These are phyloP conservation scores for Picea sitchensis DNA, from an alignment of 75 land plant species.

Conservation along the genomic window DNA sequence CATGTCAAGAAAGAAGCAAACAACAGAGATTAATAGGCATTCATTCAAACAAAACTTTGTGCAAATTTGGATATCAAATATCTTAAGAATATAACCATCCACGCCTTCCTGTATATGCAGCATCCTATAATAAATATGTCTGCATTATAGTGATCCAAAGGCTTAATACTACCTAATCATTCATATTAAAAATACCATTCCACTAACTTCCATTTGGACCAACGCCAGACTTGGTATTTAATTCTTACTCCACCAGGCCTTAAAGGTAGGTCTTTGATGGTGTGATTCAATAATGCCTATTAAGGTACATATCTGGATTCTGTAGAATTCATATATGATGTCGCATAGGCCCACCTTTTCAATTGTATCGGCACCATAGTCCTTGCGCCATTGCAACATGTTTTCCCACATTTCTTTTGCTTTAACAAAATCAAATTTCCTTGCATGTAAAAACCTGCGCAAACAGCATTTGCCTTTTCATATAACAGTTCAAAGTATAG, in stretches of 20 bases:
- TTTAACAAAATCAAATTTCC: constrained; percentile 37
- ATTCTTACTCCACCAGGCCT: background rate
- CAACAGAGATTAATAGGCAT: background rate
- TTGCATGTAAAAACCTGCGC: constrained; percentile 34
- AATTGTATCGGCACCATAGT: constrained; percentile 39
- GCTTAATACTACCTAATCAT: background rate
- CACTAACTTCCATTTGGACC: background rate
- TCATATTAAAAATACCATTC: background rate
- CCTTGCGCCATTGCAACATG: constrained; percentile 49
- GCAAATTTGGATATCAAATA: background rate
- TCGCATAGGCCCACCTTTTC: constrained; percentile 22
- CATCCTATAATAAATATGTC: too few species aligned
- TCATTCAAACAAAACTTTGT: background rate
- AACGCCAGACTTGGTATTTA: background rate
- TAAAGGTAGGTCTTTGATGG: background rate
- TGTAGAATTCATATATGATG: background rate
- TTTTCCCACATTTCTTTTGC: constrained; percentile 40
- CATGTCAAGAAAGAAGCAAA: background rate
- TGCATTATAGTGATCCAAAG: too few species aligned
- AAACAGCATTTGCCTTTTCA: background rate
- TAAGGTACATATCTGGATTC: background rate
- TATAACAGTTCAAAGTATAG: background rate
- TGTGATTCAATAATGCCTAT: background rate
- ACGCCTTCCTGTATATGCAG: background rate
- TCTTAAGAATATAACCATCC: too few species aligned